These are phyloP conservation scores for Podospora didyma DNA, from an alignment of 495 filamentous ascomycete genomes.

Conservation along the genomic window DNA sequence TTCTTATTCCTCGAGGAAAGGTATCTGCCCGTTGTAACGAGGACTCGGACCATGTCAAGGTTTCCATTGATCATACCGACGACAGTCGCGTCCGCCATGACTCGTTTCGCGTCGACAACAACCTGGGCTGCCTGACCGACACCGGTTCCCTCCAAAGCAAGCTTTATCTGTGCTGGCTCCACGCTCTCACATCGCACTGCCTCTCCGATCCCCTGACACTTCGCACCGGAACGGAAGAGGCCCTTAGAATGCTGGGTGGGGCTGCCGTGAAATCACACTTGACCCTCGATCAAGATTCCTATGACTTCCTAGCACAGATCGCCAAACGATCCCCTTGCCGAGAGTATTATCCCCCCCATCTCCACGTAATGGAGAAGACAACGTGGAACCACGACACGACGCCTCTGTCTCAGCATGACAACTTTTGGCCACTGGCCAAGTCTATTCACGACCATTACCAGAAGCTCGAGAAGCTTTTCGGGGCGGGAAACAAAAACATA, in stretches of 20 bases:
- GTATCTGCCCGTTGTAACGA: constrained; percentile 13
- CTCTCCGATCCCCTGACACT: constrained; percentile 54
- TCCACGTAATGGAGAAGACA: constrained; percentile 25
- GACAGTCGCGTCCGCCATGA: constrained; percentile 22
- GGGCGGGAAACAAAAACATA: not conserved
- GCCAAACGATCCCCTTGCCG: constrained; percentile 49
- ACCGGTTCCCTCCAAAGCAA: constrained; percentile 52
- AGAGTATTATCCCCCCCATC: constrained; percentile 21
- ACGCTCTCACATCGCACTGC: constrained; percentile 58
- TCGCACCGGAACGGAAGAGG: constrained; percentile 61
- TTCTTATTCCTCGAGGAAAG: constrained; percentile 50
- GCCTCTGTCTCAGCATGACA: constrained; percentile 48
- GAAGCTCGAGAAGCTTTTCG: constrained; percentile 17
- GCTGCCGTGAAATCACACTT: constrained; percentile 50
- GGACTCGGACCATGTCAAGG: constrained; percentile 36
- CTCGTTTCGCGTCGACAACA: constrained; percentile 43
- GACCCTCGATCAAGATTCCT: constrained; percentile 35
- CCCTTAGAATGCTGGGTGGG: constrained; percentile 45
- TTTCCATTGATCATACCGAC: constrained; percentile 27
- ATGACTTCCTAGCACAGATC: constrained; percentile 39
- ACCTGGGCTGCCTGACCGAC: constrained; percentile 46
- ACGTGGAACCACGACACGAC: constrained; percentile 28
- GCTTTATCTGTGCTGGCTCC: constrained; percentile 52
- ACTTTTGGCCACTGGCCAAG: constrained; percentile 37
- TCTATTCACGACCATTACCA: constrained; percentile 40